Conservation (phyloP, 805 yeast species). For the Myxozyma lipomycoides region DNA sequence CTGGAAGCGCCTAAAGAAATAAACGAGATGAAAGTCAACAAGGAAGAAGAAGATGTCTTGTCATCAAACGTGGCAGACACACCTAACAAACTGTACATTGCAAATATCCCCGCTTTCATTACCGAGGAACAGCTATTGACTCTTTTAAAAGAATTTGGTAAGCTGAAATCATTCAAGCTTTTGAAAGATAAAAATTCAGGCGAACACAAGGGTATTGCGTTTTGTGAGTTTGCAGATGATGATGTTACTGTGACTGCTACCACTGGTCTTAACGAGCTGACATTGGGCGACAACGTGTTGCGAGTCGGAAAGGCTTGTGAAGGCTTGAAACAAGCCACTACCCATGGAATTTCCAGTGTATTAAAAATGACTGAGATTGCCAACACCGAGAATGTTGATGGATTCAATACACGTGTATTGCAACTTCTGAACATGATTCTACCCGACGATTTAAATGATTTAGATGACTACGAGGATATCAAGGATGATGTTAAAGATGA, state of each 20-base stretch:
- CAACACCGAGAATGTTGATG: conserved; percentile 23
- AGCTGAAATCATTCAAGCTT: conserved; percentile 42
- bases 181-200: conserved; percentile 45
- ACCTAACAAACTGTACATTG: conserved; percentile 46
- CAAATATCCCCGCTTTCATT: conserved; percentile 44
- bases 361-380: conserved; percentile 34
- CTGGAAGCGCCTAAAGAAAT: conserved; percentile 8
- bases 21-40: background rate
- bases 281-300: conserved; percentile 40
- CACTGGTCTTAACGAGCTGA: conserved; percentile 38
- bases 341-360: conserved; percentile 15
- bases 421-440: conserved; percentile 64
- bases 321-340: conserved; percentile 30
- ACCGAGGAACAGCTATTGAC: conserved; percentile 46
- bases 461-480: conserved; percentile 47
- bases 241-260: conserved; percentile 34
- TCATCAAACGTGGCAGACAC: conserved; percentile 41
- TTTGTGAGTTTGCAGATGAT: conserved; percentile 44
- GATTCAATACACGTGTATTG: conserved; percentile 45
- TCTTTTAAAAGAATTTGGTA: conserved; percentile 43
- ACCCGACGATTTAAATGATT: conserved; percentile 58
- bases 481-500: conserved; percentile 50
- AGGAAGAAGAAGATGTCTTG: conserved; percentile 9
- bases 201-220: conserved; percentile 56
- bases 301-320: conserved; percentile 41